Conservation (phyloP, 1,139 yeast species). For the Suzukiozyma palmioleophila region DNA sequence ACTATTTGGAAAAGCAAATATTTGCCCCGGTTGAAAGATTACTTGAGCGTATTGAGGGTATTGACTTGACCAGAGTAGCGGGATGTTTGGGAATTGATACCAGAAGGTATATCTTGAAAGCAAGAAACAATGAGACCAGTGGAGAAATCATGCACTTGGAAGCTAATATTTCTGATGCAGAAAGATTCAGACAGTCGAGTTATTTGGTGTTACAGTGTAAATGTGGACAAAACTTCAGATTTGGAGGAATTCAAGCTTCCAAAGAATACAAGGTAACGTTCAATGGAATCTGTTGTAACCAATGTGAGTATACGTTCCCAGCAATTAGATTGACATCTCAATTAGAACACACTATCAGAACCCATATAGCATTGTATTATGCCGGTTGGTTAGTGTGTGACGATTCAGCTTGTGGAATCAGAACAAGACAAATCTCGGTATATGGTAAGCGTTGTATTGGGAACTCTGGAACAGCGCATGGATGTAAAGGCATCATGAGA, state of each 20-base stretch:
- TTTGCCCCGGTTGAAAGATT: constrained; percentile 89
- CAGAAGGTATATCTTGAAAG: constrained; percentile 52
- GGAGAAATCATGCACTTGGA: constrained; percentile 73
- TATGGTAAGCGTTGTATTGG: constrained; percentile 86
- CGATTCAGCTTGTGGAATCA: constrained; percentile 75
- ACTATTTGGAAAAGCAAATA: constrained; percentile 83
- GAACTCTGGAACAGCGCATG: constrained; percentile 52
- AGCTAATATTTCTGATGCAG: constrained; percentile 74
- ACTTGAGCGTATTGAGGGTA: constrained; percentile 80
- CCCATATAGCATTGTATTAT: constrained; percentile 71
- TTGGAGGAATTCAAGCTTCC: constrained; percentile 71
- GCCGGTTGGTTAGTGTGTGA: constrained; percentile 84
- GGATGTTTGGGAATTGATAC: constrained; percentile 74
- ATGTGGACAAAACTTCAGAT: constrained; percentile 60
- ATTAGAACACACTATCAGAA: constrained; percentile 65
- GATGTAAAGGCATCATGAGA: constrained; percentile 83
- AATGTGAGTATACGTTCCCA: constrained; percentile 52
- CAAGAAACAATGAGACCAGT: constrained; percentile 28
- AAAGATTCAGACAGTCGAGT: constrained; percentile 68
- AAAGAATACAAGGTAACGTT: constrained; percentile 55
- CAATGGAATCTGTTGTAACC: constrained; percentile 67
- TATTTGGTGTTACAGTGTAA: constrained; percentile 55
- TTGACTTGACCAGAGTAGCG: constrained; percentile 78
- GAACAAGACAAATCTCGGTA: constrained; percentile 83
- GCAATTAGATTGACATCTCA: constrained; percentile 62